Base-by-base conservation (phyloP, 352 stramenopile genomes). In the Halophytophthora polymorphica region DNA sequence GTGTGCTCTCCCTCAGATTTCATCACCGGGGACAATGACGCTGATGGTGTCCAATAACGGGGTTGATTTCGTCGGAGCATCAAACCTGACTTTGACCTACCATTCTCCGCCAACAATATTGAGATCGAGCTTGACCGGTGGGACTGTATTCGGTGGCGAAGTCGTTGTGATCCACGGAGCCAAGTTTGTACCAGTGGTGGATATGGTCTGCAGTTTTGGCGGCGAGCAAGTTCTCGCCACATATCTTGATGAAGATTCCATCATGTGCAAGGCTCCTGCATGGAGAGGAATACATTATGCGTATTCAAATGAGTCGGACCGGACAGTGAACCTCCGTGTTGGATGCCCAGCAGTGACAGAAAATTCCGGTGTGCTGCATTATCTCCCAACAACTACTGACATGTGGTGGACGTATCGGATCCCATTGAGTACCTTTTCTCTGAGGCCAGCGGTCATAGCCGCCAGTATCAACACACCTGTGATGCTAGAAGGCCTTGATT, bases 41-140 rank as follows among this genome's bases (percentile, higher is more conserved):
- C 37, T 85, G 0, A 45, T 45, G 7, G 38, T 77, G 11, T 77
- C 69, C 2, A 72, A 66, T 18, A 81, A 81, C 40, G 66, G 60
- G 2, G 17, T 81, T 22, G 59, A 81, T 23, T 85, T 66, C 34
- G 25, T 66, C 3, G 52, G 52, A 40, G 58, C 37, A 13, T n/a
- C 15, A 6, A 45, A 52, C 6, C 39, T 58, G 14, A 61, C 33
- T 8, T 45, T 77, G 18, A 36, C 37, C 0, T 69, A 69, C 34
- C 39, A 73, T 11, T 11, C 39, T 12, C 11, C 15, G 2, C 64
- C 70, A 19, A 44, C 52, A 19, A 19, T 61, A 8, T 2, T 48
- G 2, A 45, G 33, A 2, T 10, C 53, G 2, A 61, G 29, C 15
- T 41, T 22, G 6, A 75, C 13, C 5, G 58, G 51, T 37, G 64